Base-by-base conservation (phyloP, 179 eudicot genomes). In the Heliamphora pulchella region DNA sequence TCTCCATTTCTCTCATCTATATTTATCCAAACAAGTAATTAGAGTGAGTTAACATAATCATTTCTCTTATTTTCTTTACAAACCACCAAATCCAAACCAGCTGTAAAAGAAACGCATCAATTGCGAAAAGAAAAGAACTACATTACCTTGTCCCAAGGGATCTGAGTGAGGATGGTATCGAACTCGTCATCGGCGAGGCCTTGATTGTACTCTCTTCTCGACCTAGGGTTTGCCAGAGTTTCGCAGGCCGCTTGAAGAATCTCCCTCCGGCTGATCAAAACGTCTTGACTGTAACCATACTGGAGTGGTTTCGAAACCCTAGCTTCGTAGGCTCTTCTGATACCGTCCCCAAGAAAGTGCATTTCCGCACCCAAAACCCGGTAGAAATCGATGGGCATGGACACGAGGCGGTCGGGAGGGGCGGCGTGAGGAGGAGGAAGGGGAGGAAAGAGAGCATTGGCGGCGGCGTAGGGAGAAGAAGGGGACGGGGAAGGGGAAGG, bases 221-320 rank as follows among this genome's bases (percentile, higher is more conserved):
- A 86, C 78, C 83, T 80, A 78, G 96, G 89, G 74, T 91, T 80
- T 0, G 89, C 87, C 47, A 96, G 89, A n/a, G 96, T 92, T 51
- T 96, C 96, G 73, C 91, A 96, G 57, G 99, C 99, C 74, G 92
- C 98, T 80, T 90, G 93, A 62, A 96, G 90, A 81, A 96, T 96
- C 87, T 94, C 96, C 81, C 97, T 88, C 50, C 99, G 82, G 55
- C 94, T 86, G 53, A 94, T 81, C 73, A 94, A 82, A 39, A 91
- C 91, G 10, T 94, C 98, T 44, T 96, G 89, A 41, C 93, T 90
- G 76, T 90, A 96, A 6, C 99, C 98, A 71, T 89, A 91, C 81
- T 92, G 97, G 2, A 94, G 98, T 9, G 94, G 89, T 79, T 86
- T 92, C 2, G 90, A 88, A 81, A 89, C 92, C 92, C 89, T 94